Percentiles rank a stretch among this genome's conserved stretches.
phyloP scores from a whole-genome alignment of 228 moss, liverwort and hornwort genomes.

The Sphagnum fallax region DNA sequence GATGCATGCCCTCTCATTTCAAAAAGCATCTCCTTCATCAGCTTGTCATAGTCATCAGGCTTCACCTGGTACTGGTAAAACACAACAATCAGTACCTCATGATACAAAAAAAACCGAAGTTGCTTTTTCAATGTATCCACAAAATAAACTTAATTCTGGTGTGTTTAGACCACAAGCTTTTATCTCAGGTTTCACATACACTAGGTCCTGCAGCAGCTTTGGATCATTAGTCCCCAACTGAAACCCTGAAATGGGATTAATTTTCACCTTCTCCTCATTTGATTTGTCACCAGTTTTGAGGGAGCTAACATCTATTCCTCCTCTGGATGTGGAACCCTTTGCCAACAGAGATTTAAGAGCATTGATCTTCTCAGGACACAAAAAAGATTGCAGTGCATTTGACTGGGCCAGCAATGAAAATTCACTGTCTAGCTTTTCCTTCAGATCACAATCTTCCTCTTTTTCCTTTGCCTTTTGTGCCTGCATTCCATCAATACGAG shows the following conservation, averaged over 20 bases:
- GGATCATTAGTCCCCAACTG: no score
- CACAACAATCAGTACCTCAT: neutral
- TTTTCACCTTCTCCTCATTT: conserved; percentile 41
- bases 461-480: conserved; percentile 92
- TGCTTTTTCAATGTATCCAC: no score
- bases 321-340: conserved; percentile 26
- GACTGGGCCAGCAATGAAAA: conserved; percentile 74
- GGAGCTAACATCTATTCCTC: conserved; percentile 19
- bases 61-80: conserved; percentile 34
- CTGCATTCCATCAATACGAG: conserved; percentile 18
- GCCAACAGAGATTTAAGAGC: conserved; percentile 49
- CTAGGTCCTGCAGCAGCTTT: no score
- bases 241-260: no score
- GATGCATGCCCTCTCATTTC: conserved; percentile 84
- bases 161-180: no score
- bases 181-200: neutral
- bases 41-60: conserved; percentile 88
- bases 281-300: conserved; percentile 36
- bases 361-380: conserved; percentile 76
- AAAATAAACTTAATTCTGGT: no score
- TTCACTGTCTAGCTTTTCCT: conserved; percentile 81
- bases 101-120: neutral
- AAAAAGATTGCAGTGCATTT: conserved; percentile 57
- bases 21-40: conserved; percentile 90
- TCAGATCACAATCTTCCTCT: conserved; percentile 80